phyloP scores from a whole-genome alignment of 768 basidiomycete genomes.

The Xerocomellus amylosporus region DNA sequence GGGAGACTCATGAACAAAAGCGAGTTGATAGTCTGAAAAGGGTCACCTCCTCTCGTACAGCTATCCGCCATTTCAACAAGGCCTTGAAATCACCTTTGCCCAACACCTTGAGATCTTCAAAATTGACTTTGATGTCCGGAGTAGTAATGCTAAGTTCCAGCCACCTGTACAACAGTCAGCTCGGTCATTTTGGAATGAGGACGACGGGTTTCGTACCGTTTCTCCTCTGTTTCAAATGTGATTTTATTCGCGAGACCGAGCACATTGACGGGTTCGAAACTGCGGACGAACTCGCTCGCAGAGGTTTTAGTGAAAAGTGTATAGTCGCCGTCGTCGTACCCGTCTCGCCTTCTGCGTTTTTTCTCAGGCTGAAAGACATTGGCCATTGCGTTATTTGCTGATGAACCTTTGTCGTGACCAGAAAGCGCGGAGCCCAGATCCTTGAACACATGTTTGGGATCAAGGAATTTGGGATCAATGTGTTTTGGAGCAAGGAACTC shows the following conservation, averaged over 20 bases:
- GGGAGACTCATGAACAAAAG: conserved; percentile 4
- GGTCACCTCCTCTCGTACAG: conserved; percentile 80
- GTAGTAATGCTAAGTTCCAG: conserved; percentile 67
- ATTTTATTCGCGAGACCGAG: conserved; percentile 81
- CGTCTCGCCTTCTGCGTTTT: conserved; percentile 88
- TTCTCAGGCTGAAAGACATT: conserved; percentile 98
- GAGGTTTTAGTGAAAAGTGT: conserved; percentile 76
- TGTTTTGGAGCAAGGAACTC: conserved; percentile 92
- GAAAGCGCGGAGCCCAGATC: conserved; percentile 58
- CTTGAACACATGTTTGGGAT: conserved; percentile 97
- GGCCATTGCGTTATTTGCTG: conserved; percentile 67
- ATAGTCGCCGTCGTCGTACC: conserved; percentile 93
- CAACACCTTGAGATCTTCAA: conserved; percentile 90
- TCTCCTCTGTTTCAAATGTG: conserved; percentile 75
- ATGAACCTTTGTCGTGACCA: conserved; percentile 49
- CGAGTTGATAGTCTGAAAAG: neutral
- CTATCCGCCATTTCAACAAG: conserved; percentile 86
- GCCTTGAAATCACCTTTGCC: conserved; percentile 97
- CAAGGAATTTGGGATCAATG: conserved; percentile 97
- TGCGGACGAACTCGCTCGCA: conserved; percentile 69
- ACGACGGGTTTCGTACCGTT: conserved; percentile 47
- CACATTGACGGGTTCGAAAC: conserved; percentile 69
- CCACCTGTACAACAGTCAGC: conserved; percentile 53
- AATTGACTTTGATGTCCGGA: conserved; percentile 75
- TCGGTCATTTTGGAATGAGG: neutral